Evolutionary conservation across 768 basidiomycete species (phyloP).

Genomic region (Daedaleopsis sinensis): DNA sequence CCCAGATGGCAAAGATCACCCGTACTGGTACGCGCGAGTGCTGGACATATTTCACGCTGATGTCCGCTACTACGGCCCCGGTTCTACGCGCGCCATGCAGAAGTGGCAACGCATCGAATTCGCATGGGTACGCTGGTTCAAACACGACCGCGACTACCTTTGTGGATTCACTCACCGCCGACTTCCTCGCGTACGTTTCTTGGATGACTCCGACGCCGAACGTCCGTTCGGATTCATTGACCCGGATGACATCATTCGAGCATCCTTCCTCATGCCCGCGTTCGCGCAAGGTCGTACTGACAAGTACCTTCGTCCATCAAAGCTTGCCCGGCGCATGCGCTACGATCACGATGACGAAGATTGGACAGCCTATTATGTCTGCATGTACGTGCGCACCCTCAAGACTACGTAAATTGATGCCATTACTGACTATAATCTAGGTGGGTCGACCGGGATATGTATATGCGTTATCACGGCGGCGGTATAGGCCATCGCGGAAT

Average conservation of each 20-base stretch:
- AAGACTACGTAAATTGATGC: no score
- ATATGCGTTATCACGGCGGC: no score
- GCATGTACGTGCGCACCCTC: slow-evolving; percentile 4
- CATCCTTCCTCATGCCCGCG: slow-evolving; percentile 44
- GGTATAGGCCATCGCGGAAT: no score
- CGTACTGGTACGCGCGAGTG: slow-evolving; percentile 34
- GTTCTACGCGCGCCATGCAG: neutral
- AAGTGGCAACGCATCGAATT: slow-evolving; percentile 30
- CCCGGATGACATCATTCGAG: slow-evolving; percentile 42
- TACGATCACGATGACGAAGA: slow-evolving; percentile 8
- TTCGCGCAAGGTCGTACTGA: slow-evolving; percentile 31
- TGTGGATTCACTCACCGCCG: slow-evolving; percentile 29
- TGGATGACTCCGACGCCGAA: slow-evolving; percentile 25
- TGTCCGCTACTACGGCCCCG: neutral
- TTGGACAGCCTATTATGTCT: slow-evolving; percentile 28
- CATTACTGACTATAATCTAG: no score
- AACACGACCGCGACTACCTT: slow-evolving; percentile 26
- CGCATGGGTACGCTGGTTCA: slow-evolving; percentile 45
- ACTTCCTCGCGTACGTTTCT: slow-evolving; percentile 43
- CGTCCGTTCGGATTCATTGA: slow-evolving; percentile 49
- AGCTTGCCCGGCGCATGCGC: neutral
- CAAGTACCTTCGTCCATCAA: slow-evolving; percentile 2
- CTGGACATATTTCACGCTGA: slow-evolving; percentile 30
- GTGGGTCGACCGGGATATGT: no score
- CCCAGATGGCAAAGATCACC: neutral